Conservation (phyloP, 2,329 filamentous ascomycete genomes). For the Pseudogymnoascus verrucosus region DNA sequence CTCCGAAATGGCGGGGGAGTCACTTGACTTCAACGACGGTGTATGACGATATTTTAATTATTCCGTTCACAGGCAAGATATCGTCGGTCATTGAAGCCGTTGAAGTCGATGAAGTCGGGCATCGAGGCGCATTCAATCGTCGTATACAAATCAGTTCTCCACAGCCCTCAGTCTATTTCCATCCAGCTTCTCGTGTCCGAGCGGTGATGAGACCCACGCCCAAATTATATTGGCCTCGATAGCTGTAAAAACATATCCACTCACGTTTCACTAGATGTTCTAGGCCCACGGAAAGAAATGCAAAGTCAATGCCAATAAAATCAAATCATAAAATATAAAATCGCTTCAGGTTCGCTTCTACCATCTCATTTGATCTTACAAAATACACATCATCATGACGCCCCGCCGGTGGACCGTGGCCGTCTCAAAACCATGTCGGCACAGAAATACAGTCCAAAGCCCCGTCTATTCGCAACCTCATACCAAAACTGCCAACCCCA, state of each 20-base stretch:
- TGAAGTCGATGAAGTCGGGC: not conserved
- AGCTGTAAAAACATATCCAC: not conserved
- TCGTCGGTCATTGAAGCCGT: not conserved
- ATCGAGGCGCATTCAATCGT: not conserved
- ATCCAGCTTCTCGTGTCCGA: not conserved
- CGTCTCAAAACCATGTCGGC: not conserved
- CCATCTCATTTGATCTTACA: not conserved
- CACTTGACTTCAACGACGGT: not conserved
- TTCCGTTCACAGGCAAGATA: not conserved
- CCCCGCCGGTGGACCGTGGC: not conserved
- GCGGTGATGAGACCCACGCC: not conserved
- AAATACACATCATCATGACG: slow-evolving; percentile 4
- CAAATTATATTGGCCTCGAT: not conserved
- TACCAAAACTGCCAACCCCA: not conserved
- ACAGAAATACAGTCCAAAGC: not conserved
- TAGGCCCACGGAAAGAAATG: not conserved
- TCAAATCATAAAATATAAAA: not conserved
- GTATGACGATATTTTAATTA: not conserved
- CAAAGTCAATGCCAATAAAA: not conserved
- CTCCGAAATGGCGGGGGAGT: slow-evolving; percentile 1
- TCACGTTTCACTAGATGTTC: not conserved
- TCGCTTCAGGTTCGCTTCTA: not conserved
- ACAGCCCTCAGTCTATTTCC: not conserved
- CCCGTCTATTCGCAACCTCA: not conserved
- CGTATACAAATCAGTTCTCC: not conserved